phyloP scores from a whole-genome alignment of 169 alveolate genomes.

The Plasmodium falciparum region DNA sequence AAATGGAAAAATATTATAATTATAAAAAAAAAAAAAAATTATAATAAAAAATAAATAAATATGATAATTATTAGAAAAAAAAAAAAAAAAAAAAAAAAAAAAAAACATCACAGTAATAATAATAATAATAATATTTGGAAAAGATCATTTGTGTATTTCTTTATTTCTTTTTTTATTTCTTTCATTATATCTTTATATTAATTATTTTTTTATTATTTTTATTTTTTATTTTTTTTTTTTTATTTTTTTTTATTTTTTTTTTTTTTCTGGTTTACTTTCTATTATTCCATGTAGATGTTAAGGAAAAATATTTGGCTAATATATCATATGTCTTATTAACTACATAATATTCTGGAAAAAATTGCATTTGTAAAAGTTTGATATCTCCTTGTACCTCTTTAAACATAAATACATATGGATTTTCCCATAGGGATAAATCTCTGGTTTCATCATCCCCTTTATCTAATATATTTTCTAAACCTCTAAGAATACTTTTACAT shows the following conservation, averaged over 20 bases:
- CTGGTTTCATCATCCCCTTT: constrained; percentile 87
- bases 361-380: constrained; percentile 85
- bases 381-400: constrained; percentile 83
- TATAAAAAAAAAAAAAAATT: constrained; percentile 2
- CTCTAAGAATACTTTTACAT: constrained; percentile 88
- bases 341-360: constrained; percentile 85
- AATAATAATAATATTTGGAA: too few relatives aligned
- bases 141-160: too few relatives aligned
- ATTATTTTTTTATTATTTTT: too few relatives aligned
- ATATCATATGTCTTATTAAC: constrained; percentile 84
- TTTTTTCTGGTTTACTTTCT: constrained; percentile 35
- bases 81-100: neutral
- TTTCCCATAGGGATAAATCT: constrained; percentile 85
- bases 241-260: neutral
- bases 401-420: constrained; percentile 89
- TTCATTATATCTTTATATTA: too few relatives aligned
- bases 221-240: too few relatives aligned
- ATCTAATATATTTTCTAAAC: constrained; percentile 87
- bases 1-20: too few relatives aligned
- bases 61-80: neutral
- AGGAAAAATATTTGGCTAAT: constrained; percentile 77
- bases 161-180: too few relatives aligned
- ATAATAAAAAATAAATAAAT: neutral
- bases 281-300: constrained; percentile 77
- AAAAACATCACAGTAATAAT: constrained; percentile 11